Percentiles rank a stretch among this genome's conserved stretches.
These are phyloP conservation scores for Microbotryomycetes sp. DNA, from an alignment of 1,284 basidiomycete species.

Conservation along the genomic window DNA sequence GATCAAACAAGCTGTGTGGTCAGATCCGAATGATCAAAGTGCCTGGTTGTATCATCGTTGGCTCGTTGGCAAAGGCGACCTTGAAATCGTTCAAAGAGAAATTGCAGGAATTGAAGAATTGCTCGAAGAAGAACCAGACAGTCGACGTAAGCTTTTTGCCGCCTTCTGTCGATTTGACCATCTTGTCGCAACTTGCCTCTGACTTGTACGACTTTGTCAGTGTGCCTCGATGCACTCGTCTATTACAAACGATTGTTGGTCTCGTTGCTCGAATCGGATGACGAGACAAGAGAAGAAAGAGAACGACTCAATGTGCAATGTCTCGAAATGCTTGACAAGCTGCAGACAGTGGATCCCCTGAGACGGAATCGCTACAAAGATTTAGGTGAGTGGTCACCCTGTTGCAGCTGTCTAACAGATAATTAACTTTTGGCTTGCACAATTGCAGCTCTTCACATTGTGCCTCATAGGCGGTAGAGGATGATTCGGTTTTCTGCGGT, in stretches of 20 bases:
- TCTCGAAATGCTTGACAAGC: conserved; percentile 49
- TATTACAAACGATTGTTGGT: conserved; percentile 22
- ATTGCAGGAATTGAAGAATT: conserved; percentile 75
- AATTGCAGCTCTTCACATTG: not conserved
- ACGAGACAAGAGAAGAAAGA: conserved; percentile 36
- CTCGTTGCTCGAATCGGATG: conserved; percentile 3
- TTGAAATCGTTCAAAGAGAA: conserved; percentile 62
- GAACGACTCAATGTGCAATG: conserved; percentile 50
- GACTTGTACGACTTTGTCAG: no score
- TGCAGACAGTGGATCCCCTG: conserved; percentile 56
- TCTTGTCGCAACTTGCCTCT: not conserved
- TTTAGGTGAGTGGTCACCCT: conserved; percentile 44
- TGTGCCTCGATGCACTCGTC: conserved; percentile 80
- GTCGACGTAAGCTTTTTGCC: conserved; percentile 64
- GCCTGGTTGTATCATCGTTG: conserved; percentile 98
- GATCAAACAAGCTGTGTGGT: conserved; percentile 89
- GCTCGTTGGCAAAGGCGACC: conserved; percentile 53
- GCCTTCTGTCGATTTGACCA: not conserved
- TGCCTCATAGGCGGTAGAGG: no score
- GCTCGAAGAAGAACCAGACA: conserved; percentile 82
- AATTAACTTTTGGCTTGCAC: no score
- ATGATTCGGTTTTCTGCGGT: no score
- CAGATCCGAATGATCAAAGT: conserved; percentile 91
- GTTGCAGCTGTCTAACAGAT: no score
- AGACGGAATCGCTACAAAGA: conserved; percentile 58